Conservation (phyloP, 805 yeast species). For the Ogataea trehalophila region DNA sequence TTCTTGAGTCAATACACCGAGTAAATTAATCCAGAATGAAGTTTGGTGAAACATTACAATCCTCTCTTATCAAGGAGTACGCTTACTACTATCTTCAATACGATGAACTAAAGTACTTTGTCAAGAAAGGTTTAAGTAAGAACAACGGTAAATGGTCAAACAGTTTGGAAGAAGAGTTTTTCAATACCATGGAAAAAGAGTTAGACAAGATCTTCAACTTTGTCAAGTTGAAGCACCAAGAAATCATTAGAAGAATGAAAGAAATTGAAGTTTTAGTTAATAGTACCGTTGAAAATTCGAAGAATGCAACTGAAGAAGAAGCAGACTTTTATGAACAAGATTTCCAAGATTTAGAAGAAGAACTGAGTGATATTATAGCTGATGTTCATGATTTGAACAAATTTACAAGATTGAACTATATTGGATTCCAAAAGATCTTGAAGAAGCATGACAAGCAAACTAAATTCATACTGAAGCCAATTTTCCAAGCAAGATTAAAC, state of each 20-base stretch:
- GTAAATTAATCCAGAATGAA: slow-evolving; percentile 52
- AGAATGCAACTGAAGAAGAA: slow-evolving; percentile 34
- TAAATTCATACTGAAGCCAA: slow-evolving; percentile 74
- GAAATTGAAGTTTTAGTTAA: slow-evolving; percentile 72
- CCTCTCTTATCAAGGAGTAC: slow-evolving; percentile 86
- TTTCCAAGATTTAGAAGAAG: slow-evolving; percentile 71
- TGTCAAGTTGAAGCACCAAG: slow-evolving; percentile 82
- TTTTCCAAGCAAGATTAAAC: slow-evolving; percentile 87
- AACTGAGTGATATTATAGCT: slow-evolving; percentile 82
- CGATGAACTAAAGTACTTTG: slow-evolving; percentile 80
- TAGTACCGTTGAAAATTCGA: slow-evolving; percentile 44
- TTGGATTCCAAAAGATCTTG: slow-evolving; percentile 94
- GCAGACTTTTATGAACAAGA: slow-evolving; percentile 48
- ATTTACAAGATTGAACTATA: slow-evolving; percentile 87
- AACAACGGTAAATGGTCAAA: slow-evolving; percentile 67
- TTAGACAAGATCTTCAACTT: slow-evolving; percentile 91
- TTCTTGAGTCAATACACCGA: neutral
- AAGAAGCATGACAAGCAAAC: slow-evolving; percentile 96
- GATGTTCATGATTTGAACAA: slow-evolving; percentile 97
- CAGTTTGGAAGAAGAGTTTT: slow-evolving; percentile 75
- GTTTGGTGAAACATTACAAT: slow-evolving; percentile 90
- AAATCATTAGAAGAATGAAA: slow-evolving; percentile 78
- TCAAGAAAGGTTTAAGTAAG: slow-evolving; percentile 60
- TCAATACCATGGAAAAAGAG: slow-evolving; percentile 70
- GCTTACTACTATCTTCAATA: slow-evolving; percentile 86